A percentile compares a stretch with the other conserved stretches of the same genome.
Conservation (phyloP, 352 stramenopile genomes). For the Phytophthora citrophthora region DNA sequence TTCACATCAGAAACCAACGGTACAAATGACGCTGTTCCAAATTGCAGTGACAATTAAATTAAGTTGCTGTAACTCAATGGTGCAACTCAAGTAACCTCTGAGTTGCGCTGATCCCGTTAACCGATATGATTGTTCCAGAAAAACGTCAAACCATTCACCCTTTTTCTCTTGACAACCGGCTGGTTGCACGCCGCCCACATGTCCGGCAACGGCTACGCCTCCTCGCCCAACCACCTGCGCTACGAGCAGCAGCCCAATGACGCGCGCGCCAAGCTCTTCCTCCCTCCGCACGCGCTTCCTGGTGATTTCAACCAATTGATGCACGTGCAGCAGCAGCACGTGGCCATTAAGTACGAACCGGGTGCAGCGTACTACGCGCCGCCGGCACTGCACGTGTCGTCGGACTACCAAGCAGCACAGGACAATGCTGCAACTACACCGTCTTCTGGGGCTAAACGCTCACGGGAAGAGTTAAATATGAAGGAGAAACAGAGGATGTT, state of each 20-base stretch:
- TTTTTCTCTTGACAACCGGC: too few species aligned
- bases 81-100: not conserved
- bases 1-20: not conserved
- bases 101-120: not conserved
- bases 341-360: slow-evolving; percentile 47
- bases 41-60: too few species aligned
- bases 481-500: slow-evolving; percentile 92
- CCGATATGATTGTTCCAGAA: not conserved
- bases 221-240: slow-evolving; percentile 21
- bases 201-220: slow-evolving; percentile 31
- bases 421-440: slow-evolving; percentile 3
- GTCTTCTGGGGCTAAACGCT: slow-evolving; percentile 50
- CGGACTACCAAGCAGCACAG: slow-evolving; percentile 44
- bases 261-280: slow-evolving; percentile 47
- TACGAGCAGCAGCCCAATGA: slow-evolving; percentile 39
- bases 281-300: slow-evolving; percentile 12
- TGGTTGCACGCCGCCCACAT: not conserved
- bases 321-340: slow-evolving; percentile 25
- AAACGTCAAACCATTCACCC: not conserved
- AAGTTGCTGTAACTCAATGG: not conserved
- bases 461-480: slow-evolving; percentile 78
- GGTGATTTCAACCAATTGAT: slow-evolving; percentile 44
- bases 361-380: slow-evolving; percentile 45
- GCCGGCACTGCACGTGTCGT: slow-evolving; percentile 55
- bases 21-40: too few species aligned